Evolutionary conservation across 495 filamentous ascomycete species (phyloP), one percentile per base, ranked within the genome.

Genomic region (Trichoderma parareesei): DNA sequence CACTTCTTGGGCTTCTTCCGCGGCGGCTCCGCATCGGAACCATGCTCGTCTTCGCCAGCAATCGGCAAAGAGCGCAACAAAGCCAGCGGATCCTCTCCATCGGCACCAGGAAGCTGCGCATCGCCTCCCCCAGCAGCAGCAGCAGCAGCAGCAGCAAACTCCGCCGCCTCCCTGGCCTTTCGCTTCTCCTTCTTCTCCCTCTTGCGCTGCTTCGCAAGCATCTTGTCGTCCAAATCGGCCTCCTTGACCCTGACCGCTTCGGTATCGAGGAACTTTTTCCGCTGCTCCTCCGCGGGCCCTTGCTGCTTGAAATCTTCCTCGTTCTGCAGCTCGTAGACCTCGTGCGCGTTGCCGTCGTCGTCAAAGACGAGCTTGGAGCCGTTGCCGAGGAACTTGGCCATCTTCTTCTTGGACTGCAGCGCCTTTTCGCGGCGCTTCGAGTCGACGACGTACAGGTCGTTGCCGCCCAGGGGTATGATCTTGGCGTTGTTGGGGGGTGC

Each of bases 391-490:
- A 89, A 87, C 72, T 96, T 94, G 66, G 88, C 82, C 35, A 97
- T 80, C 76, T 93, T 91, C 81, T 97, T 96, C 81, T 97, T 97
- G 37, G 91, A 95, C 64, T 88, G 90, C 69, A 97, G 84, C 38
- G 96, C 83, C 75, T 96, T 97, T 77, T 95, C 93, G 69, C 88
- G 87, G 20, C 94, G 90, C 73, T 96, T 92, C 11, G 91, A 96
- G 76, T 97, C 92, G 69, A 98, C 87, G 63, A 94, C 74, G 18
- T 97, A 78, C 16, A 87, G 81, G 18, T 90, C 83, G 48, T 82
- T 79, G 57, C 77, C 78, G 68, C 85, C 85, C 49, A 84, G 74
- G 4, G 75, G 74, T 66, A 85, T 75, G 37, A 80, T 73, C 71
- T 81, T 84, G n/a, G 77, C 67, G 79, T 73, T 64, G 71, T 71